Conservation (phyloP, 129 eudicot genomes). For the Flaveria robusta region DNA sequence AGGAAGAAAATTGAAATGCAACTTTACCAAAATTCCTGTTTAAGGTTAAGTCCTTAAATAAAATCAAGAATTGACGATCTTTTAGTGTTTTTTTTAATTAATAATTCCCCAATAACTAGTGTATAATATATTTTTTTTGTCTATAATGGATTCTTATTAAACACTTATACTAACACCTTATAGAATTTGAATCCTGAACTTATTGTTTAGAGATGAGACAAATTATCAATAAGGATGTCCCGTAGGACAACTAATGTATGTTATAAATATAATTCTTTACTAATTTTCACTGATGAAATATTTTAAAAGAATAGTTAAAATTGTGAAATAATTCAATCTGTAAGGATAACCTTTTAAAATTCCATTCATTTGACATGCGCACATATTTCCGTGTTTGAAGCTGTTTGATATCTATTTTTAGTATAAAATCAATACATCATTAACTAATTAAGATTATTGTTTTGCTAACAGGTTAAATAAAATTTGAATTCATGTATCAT, state of each 20-base stretch:
- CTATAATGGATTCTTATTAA: too few species aligned
- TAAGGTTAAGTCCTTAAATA: background rate
- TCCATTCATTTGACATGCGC: background rate
- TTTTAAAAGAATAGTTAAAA: too few species aligned
- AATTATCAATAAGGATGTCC: too few species aligned
- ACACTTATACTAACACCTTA: too few species aligned
- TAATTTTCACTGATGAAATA: background rate
- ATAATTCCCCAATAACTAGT: too few species aligned
- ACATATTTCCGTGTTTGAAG: background rate
- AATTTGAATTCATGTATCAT: background rate
- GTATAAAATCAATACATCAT: background rate
- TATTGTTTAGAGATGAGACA: too few species aligned
- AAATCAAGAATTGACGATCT: too few species aligned
- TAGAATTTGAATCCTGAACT: too few species aligned
- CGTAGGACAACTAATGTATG: too few species aligned
- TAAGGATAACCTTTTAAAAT: background rate
- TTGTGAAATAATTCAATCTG: background rate
- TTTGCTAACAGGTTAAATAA: background rate
- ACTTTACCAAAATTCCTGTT: background rate
- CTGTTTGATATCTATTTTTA: background rate
- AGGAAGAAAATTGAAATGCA: background rate
- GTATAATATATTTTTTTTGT: too few species aligned
- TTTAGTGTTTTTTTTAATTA: too few species aligned
- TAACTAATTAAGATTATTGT: background rate
- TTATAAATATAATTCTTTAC: background rate